Conservation (phyloP, 2,329 filamentous ascomycete genomes). For the Hortaea sp. region DNA sequence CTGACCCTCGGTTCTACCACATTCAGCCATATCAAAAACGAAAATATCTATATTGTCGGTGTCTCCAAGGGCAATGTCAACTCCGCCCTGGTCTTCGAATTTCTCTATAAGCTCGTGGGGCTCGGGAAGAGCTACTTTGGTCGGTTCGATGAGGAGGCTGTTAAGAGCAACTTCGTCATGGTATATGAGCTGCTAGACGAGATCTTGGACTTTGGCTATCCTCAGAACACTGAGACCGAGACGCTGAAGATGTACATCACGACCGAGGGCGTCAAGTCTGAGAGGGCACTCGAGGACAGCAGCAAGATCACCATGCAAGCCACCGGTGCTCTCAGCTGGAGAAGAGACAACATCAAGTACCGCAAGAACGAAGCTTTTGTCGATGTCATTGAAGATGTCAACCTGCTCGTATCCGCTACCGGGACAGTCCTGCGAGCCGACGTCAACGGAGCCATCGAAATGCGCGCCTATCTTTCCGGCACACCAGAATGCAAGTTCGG, state of each 20-base stretch:
- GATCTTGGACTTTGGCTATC: constrained; percentile 97
- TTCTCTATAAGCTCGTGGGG: constrained; percentile 82
- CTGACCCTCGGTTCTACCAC: constrained; percentile 94
- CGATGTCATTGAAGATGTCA: constrained; percentile 98
- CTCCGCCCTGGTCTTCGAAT: constrained; percentile 95
- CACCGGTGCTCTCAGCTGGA: constrained; percentile 92
- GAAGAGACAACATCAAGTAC: constrained; percentile 95
- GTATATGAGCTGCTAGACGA: constrained; percentile 97
- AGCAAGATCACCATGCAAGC: constrained; percentile 99
- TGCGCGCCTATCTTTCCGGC: constrained; percentile 93
- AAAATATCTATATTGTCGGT: constrained; percentile 96
- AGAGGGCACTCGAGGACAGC: constrained; percentile 72
- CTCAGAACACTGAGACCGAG: constrained; percentile 97
- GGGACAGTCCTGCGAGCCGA: constrained; percentile 91
- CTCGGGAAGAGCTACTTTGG: constrained; percentile 94
- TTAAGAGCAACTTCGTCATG: constrained; percentile 99
- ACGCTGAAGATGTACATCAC: constrained; percentile 99
- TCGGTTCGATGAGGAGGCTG: constrained; percentile 97
- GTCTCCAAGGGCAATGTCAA: constrained; percentile 99
- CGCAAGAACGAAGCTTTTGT: constrained; percentile 99
- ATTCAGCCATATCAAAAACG: constrained; percentile 98
- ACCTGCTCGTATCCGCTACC: constrained; percentile 96
- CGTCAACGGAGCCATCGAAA: constrained; percentile 94
- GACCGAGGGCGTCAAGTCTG: constrained; percentile 94
- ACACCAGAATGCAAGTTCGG: constrained; percentile 99